Base-by-base conservation (phyloP, 441 rosid genomes). In the Bocquillonia castaneifolia region DNA sequence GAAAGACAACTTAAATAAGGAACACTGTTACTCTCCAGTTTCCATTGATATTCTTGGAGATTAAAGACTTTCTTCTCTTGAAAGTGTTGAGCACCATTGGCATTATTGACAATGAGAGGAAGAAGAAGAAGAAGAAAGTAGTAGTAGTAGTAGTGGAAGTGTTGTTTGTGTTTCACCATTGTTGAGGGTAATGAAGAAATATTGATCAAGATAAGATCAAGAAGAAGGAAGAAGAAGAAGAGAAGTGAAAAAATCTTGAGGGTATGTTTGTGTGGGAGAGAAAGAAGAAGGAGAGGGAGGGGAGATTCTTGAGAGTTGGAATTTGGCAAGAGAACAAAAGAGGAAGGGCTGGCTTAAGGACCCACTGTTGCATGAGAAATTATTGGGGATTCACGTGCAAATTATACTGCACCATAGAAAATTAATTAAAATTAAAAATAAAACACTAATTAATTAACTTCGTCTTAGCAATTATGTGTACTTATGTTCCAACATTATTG, bases 341-440 rank as follows among this genome's bases (percentile, higher is more conserved):
- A 82, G 61, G 77, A 76, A 79, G 77, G 83, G 88, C 83, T 84
- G 92, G 84, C 78, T 64, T 20, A 77, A 76, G 79, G 87, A 65
- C 81, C 89, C 89, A 81, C 82, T 68, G 67, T 56, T 87, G 93
- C 93, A 89, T 86, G 93, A 81, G 74, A 83, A 83, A 82, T 88
- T 86, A 86, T 90, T 88, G 89, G 74, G 76, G 82, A 78, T 84
- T 92, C 98, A 90, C 96, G 86, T 87, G 95, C 88, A 77, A 58
- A 20, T 50, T 22, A 36, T 80, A 81, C 74, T 70, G 63, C 66
- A 59, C 31, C 63, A 59, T 28, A 58, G 44, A 9, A 34, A 25
- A 2, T 12, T 5, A 22, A 26, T 14, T 17, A 23, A 61, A 22
- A 32, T 32, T 29, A 17, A 1, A 47, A 17, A 3, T 17, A 14